phyloP scores from a whole-genome alignment of 2,329 filamentous ascomycete genomes.

The Colletotrichum chlorophyti region DNA sequence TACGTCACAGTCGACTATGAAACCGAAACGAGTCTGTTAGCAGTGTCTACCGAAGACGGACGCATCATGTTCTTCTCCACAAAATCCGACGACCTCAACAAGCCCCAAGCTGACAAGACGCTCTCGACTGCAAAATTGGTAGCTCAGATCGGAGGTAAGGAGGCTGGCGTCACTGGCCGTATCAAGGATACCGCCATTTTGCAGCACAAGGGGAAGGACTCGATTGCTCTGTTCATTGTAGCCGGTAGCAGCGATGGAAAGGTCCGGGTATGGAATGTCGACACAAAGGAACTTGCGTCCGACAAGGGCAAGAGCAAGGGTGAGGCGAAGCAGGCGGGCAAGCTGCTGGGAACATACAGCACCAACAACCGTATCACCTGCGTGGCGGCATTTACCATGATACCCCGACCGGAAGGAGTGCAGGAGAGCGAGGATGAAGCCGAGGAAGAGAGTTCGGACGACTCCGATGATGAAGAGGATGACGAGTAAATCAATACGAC shows the following conservation, averaged over 20 bases:
- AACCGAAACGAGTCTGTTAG: slow-evolving; percentile 64
- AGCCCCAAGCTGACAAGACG: slow-evolving; percentile 35
- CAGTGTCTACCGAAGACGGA: slow-evolving; percentile 89
- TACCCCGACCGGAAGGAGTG: slow-evolving; percentile 66
- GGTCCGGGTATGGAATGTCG: slow-evolving; percentile 78
- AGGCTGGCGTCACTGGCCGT: slow-evolving; percentile 69
- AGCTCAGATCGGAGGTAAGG: slow-evolving; percentile 80
- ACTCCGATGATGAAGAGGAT: slow-evolving; percentile 44
- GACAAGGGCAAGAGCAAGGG: slow-evolving; percentile 31
- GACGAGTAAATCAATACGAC: slow-evolving; percentile 34
- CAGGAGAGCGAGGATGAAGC: slow-evolving; percentile 64
- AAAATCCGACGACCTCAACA: slow-evolving; percentile 52
- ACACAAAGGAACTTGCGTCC: slow-evolving; percentile 45
- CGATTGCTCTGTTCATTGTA: slow-evolving; percentile 62
- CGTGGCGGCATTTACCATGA: slow-evolving; percentile 85
- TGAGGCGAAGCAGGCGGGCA: slow-evolving; percentile 57
- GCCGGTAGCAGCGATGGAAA: slow-evolving; percentile 86
- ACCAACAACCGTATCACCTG: slow-evolving; percentile 92
- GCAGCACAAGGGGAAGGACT: slow-evolving; percentile 44
- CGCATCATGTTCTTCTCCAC: slow-evolving; percentile 85
- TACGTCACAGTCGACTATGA: slow-evolving; percentile 67
- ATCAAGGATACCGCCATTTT: slow-evolving; percentile 89
- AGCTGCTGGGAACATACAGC: slow-evolving; percentile 77
- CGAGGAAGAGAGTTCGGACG: slow-evolving; percentile 49
- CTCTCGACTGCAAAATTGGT: slow-evolving; percentile 70